phyloP scores from a whole-genome alignment of 2,329 filamentous ascomycete species.

The Lachnellula arida region DNA sequence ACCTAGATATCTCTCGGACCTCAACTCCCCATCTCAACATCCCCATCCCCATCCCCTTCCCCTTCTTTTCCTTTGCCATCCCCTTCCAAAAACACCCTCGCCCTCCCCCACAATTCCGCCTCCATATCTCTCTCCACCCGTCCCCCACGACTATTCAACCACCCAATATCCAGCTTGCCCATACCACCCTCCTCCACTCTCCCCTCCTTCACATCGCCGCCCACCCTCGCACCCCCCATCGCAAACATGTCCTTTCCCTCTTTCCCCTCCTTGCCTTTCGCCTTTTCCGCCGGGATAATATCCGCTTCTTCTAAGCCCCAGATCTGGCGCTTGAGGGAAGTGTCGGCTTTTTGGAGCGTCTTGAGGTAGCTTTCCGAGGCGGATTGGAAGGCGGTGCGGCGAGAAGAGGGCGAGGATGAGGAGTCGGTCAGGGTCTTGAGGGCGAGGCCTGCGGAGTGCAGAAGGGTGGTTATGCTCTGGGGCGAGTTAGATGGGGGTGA shows the following conservation, averaged over 20 bases:
- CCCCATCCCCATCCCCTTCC: slow-evolving; percentile 1
- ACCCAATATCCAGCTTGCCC: slow-evolving; percentile 71
- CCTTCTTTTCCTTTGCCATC: slow-evolving; percentile 7
- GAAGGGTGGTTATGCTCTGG: slow-evolving; percentile 40
- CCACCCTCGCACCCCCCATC: slow-evolving; percentile 13
- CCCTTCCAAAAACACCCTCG: slow-evolving; percentile 49
- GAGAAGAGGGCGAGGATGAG: slow-evolving; percentile 9
- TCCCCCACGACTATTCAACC: slow-evolving; percentile 81
- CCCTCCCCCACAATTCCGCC: slow-evolving; percentile 68
- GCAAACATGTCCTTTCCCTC: slow-evolving; percentile 2
- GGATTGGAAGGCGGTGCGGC: slow-evolving; percentile 47
- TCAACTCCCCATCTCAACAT: slow-evolving; percentile 8
- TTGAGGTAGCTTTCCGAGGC: slow-evolving; percentile 65
- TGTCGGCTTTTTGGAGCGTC: slow-evolving; percentile 69
- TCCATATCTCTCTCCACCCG: slow-evolving; percentile 81
- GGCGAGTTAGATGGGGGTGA: not conserved
- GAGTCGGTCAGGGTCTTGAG: slow-evolving; percentile 54
- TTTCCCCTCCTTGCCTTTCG: slow-evolving; percentile 24
- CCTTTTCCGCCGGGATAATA: slow-evolving; percentile 51
- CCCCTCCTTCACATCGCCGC: slow-evolving; percentile 4
- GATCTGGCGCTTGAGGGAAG: slow-evolving; percentile 69
- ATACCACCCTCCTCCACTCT: slow-evolving; percentile 40
- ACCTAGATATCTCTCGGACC: not conserved
- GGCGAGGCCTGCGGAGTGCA: slow-evolving; percentile 56
- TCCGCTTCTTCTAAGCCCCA: slow-evolving; percentile 77